A percentile compares a stretch with the other conserved stretches of the same genome.
Conservation (phyloP, 106 monocot species). For the Dendrobium chrysotoxum region DNA sequence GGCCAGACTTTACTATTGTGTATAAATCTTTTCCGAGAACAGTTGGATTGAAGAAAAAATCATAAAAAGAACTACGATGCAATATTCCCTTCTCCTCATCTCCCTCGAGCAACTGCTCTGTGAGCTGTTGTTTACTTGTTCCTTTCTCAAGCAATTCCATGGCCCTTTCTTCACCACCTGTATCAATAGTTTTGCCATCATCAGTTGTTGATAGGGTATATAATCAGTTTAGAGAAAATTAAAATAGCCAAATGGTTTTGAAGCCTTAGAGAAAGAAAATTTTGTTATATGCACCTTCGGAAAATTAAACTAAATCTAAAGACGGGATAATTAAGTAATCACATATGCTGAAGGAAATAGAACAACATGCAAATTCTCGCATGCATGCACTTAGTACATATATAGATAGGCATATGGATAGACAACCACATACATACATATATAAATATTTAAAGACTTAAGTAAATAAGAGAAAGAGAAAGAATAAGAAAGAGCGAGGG, state of each 20-base stretch:
- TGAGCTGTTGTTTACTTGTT: slow-evolving; percentile 22
- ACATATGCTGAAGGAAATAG: not conserved
- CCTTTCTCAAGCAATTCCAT: slow-evolving; percentile 42
- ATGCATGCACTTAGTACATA: too few relatives aligned
- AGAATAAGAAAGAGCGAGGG: too few relatives aligned
- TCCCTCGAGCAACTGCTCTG: slow-evolving; percentile 36
- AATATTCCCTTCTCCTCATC: slow-evolving; percentile 22
- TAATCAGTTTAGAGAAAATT: not conserved
- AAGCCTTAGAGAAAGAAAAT: not conserved
- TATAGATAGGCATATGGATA: too few relatives aligned
- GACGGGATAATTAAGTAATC: not conserved
- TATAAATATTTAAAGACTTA: too few relatives aligned
- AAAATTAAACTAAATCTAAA: not conserved
- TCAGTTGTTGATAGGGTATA: not conserved
- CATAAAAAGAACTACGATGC: slow-evolving; percentile 16
- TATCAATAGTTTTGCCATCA: slow-evolving; percentile 12
- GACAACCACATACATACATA: too few relatives aligned
- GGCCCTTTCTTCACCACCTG: slow-evolving; percentile 74
- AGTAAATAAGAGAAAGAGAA: too few relatives aligned
- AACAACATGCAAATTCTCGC: too few relatives aligned
- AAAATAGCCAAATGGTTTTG: not conserved
- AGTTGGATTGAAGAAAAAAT: slow-evolving; percentile 56
- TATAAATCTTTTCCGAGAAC: slow-evolving; percentile 57
- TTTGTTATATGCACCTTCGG: not conserved
- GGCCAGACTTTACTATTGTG: slow-evolving; percentile 56